These are phyloP conservation scores for Erythrobasidium yunnanense DNA, from an alignment of 768 basidiomycete species.

Conservation along the genomic window DNA sequence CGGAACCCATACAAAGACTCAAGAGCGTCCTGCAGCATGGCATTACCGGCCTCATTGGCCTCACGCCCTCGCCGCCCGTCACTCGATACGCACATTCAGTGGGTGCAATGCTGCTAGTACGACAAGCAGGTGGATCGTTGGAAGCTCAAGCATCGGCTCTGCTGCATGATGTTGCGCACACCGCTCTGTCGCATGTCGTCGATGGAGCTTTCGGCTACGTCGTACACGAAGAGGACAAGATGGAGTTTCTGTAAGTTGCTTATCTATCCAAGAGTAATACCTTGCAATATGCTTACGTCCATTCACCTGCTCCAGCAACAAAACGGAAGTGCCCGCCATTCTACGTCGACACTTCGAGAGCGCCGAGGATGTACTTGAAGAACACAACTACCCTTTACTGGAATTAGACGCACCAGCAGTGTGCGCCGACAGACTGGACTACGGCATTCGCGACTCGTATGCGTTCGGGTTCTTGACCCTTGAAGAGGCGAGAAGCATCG, in stretches of 20 bases:
- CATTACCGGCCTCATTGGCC: slow-evolving; percentile 19
- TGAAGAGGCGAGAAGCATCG: slow-evolving; percentile 9
- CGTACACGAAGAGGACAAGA: slow-evolving; percentile 32
- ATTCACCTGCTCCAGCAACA: slow-evolving; percentile 4
- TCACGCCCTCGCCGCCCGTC: slow-evolving; percentile 9
- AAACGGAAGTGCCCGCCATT: slow-evolving; percentile 25
- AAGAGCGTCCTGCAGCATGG: slow-evolving; percentile 26
- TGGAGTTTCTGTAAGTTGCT: slow-evolving; percentile 18
- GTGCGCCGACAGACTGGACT: slow-evolving; percentile 29
- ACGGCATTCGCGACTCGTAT: slow-evolving; percentile 22
- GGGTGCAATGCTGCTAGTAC: slow-evolving; percentile 29
- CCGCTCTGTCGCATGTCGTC: slow-evolving; percentile 28
- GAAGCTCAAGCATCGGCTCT: slow-evolving; percentile 32
- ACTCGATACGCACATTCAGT: slow-evolving; percentile 29
- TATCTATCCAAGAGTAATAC: background rate
- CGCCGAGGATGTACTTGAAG: slow-evolving; percentile 12
- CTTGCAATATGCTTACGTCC: too few relatives aligned
- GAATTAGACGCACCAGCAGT: slow-evolving; percentile 26
- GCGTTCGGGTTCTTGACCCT: slow-evolving; percentile 5
- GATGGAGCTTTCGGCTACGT: slow-evolving; percentile 30
- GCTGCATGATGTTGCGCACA: slow-evolving; percentile 29
- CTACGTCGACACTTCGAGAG: background rate
- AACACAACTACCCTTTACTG: slow-evolving; percentile 25
- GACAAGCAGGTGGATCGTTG: slow-evolving; percentile 13
- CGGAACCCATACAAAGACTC: slow-evolving; percentile 15